phyloP scores from a whole-genome alignment of 2,329 filamentous ascomycete genomes.

The Botryotinia calthae region DNA sequence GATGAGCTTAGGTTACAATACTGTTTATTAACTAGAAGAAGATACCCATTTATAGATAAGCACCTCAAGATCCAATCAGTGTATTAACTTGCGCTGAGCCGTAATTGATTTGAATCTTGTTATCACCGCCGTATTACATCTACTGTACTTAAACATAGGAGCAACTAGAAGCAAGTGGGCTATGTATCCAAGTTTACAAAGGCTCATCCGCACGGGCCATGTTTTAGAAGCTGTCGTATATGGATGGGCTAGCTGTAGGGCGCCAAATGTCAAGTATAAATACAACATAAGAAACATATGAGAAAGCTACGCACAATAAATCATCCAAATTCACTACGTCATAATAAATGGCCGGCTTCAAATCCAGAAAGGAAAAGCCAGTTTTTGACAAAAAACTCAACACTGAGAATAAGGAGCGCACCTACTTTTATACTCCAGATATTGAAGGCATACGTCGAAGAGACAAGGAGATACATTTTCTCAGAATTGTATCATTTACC shows the following conservation, averaged over 20 bases:
- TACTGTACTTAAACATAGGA: neutral
- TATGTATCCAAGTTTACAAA: neutral
- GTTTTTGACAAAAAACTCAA: too few species aligned
- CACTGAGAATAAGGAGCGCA: neutral
- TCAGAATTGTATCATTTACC: neutral
- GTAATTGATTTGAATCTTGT: neutral
- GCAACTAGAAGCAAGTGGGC: neutral
- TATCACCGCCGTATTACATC: neutral
- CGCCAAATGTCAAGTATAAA: neutral
- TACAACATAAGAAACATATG: neutral
- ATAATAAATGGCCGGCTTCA: neutral
- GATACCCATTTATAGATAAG: neutral
- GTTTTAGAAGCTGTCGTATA: neutral
- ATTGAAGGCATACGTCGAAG: neutral
- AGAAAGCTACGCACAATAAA: neutral
- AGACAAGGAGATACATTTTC: slow-evolving; percentile 5
- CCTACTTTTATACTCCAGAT: neutral
- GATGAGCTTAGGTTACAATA: neutral
- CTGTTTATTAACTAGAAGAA: neutral
- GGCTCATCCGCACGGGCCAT: neutral
- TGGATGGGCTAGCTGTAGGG: neutral
- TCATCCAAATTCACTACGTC: neutral
- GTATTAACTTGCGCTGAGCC: neutral
- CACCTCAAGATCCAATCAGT: neutral
- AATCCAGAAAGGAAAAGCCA: neutral